phyloP scores from a whole-genome alignment of 164 flowering plant genomes.

The Sedum album region DNA sequence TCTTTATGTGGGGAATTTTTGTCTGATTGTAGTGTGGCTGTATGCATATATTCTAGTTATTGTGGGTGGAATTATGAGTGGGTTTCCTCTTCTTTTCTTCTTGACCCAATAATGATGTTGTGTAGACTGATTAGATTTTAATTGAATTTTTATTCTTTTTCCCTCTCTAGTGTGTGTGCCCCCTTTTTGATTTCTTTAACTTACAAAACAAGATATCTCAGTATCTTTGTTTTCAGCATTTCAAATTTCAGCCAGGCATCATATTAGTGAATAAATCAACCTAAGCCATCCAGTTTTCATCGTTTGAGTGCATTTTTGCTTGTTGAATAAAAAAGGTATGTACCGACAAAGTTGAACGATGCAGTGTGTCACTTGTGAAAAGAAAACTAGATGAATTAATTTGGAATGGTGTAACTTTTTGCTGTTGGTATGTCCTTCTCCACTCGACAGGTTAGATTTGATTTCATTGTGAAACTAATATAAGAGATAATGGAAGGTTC shows the following conservation, averaged over 20 bases:
- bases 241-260: not conserved
- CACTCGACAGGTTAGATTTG: too few species aligned
- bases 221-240: not conserved
- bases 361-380: not conserved
- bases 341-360: not conserved
- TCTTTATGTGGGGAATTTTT: constrained; percentile 6
- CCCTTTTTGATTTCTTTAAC: not conserved
- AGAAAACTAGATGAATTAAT: not conserved
- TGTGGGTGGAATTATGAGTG: constrained; percentile 8
- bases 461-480: too few species aligned
- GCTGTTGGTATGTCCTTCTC: too few species aligned
- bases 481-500: not conserved
- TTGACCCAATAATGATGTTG: not conserved
- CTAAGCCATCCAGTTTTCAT: not conserved
- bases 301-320: not conserved
- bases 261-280: too few species aligned
- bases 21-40: not conserved
- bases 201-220: not conserved
- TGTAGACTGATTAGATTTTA: not conserved
- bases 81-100: not conserved
- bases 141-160: not conserved
- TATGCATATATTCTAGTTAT: not conserved
- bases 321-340: not conserved
- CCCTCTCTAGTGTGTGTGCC: not conserved
- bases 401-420: too few species aligned